Evolutionary conservation across 1,139 yeast genomes (phyloP), one percentile per base, ranked within the genome.

Genomic region (Debaryomyces robertsiae): DNA sequence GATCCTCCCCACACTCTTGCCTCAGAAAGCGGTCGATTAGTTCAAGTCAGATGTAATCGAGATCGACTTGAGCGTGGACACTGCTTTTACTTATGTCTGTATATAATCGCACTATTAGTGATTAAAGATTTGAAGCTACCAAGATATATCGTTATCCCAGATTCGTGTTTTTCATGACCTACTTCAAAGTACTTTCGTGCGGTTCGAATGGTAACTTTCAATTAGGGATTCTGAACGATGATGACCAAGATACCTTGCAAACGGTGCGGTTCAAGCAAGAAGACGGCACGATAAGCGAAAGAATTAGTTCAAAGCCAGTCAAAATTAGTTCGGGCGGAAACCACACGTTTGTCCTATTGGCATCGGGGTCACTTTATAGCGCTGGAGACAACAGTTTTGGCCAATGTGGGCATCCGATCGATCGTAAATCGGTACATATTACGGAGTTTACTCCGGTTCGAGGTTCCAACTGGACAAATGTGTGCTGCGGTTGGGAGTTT

Each of bases 131-230:
- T 9, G 10, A 32, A n/a, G 23, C 15, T 15, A 32, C 10, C 10
- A 19, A 31, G 22, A 19, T 19, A 6, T 19, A 19, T 19, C 22
- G 7, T 19, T 7, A 19, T 19, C 7, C 5, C 22, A 19, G 7
- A 19, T 6, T 19, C 7, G 22, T 19, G 22, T 7, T 19, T 9
- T 25, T 24, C 9, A 33, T 33, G 36, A 15, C 36, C 14, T 14
- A 23, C 24, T 73, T 58, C 52, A 49, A 40, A 22, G 56, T 81
- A 6, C 66, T 68, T 28, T 67, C 79, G 1, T 82, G 94, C 59
- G 98, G 98, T 0, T 89, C 96, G 2, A 91, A 91, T 62, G 96
- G 96, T 1, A 69, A 63, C 35, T 80, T 63, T 42, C 98, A 91
- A 57, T 69, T 91, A 38, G 97, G 97, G 2, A 60, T 77, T 2